Evolutionary conservation across 192 early-diverging fungal species (phyloP).

Genomic region (Coemansia sp.): DNA sequence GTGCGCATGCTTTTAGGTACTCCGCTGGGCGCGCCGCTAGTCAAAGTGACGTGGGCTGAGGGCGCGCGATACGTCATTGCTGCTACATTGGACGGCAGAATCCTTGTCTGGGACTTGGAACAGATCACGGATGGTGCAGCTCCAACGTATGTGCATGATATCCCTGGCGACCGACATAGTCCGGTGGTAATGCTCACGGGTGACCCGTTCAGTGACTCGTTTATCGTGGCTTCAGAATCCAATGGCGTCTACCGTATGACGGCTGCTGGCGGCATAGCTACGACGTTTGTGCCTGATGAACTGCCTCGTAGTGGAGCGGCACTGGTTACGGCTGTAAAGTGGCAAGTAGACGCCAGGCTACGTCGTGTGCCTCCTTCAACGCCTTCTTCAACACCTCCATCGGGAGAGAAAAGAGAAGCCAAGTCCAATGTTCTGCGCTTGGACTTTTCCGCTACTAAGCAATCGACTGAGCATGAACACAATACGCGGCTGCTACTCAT

Average conservation of each 20-base stretch:
- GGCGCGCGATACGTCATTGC: conserved; percentile 30
- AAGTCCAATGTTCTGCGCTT: conserved; percentile 11
- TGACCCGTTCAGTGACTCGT: conserved; percentile 29
- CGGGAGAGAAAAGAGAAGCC: neutral
- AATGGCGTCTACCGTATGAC: conserved; percentile 30
- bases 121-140: neutral
- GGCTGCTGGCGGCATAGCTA: conserved; percentile 8
- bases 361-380: neutral
- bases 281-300: conserved; percentile 2
- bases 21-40: conserved; percentile 5
- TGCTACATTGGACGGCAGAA: conserved; percentile 7
- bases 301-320: neutral
- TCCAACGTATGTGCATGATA: conserved; percentile 5
- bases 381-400: neutral
- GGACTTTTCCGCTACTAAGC: neutral
- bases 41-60: conserved; percentile 34
- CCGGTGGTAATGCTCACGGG: conserved; percentile 36
- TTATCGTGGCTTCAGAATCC: conserved; percentile 28
- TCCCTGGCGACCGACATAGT: conserved; percentile 1
- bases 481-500: conserved; percentile 30
- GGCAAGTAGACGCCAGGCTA: conserved; percentile 14
- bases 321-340: conserved; percentile 16
- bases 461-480: neutral
- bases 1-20: conserved; percentile 9
- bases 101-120: conserved; percentile 42